Conservation (phyloP, 495 filamentous ascomycete species). For the Podospora bellae-mahoneyi region DNA sequence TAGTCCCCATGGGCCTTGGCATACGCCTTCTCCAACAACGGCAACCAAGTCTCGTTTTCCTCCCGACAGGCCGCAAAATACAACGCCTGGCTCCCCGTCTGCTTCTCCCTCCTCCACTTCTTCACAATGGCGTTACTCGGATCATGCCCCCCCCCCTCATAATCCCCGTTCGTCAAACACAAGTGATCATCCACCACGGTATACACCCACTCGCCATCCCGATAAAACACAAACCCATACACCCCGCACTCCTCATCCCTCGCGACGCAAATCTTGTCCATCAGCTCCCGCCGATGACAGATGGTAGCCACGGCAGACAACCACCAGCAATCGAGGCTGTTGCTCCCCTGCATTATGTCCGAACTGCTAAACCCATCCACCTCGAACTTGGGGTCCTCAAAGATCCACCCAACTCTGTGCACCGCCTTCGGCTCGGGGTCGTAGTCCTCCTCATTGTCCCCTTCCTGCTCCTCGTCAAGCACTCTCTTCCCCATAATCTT, state of each 20-base stretch:
- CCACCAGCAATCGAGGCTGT: conserved; percentile 83
- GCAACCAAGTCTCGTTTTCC: conserved; percentile 90
- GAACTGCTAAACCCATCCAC: conserved; percentile 69
- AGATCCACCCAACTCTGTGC: conserved; percentile 43
- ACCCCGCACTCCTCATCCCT: conserved; percentile 77
- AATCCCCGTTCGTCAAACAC: conserved; percentile 77
- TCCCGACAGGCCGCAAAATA: conserved; percentile 85
- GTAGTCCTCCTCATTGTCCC: not conserved
- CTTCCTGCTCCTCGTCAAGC: not conserved
- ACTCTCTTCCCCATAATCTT: conserved; percentile 3
- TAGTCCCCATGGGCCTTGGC: conserved; percentile 93
- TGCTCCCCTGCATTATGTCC: conserved; percentile 75
- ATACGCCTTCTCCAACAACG: conserved; percentile 91
- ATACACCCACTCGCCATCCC: conserved; percentile 89
- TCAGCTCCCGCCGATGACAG: conserved; percentile 72
- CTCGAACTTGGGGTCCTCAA: conserved; percentile 6
- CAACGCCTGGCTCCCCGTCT: conserved; percentile 70
- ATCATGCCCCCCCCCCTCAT: conserved; percentile 49
- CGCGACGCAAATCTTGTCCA: conserved; percentile 80
- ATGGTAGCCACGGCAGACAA: conserved; percentile 82
- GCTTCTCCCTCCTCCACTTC: conserved; percentile 70
- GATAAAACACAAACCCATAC: conserved; percentile 91
- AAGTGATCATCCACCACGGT: conserved; percentile 79
- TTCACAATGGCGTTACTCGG: conserved; percentile 39
- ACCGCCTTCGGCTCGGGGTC: conserved; percentile 72